Percentiles rank a stretch among this genome's conserved stretches.
Conservation (phyloP, 2,329 filamentous ascomycete species). For the Talaromyces sp. region DNA sequence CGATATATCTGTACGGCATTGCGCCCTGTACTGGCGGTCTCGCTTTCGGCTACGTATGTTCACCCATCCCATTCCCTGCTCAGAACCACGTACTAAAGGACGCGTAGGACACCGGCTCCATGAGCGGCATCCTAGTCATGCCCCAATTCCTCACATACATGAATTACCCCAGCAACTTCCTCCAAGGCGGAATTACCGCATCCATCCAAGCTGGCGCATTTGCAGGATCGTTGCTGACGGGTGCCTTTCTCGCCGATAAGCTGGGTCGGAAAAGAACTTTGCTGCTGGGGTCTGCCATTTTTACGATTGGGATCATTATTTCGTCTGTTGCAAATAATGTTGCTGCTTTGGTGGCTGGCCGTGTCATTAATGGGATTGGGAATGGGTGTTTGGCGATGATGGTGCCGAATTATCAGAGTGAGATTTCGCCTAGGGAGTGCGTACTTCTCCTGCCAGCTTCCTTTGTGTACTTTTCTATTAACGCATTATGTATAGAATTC, state of each 20-base stretch:
- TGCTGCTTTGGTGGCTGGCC: slow-evolving; percentile 28
- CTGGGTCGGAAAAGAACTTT: slow-evolving; percentile 46
- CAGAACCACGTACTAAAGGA: not conserved
- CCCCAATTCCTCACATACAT: slow-evolving; percentile 26
- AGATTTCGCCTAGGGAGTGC: slow-evolving; percentile 22
- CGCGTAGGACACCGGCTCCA: slow-evolving; percentile 22
- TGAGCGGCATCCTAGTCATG: slow-evolving; percentile 25
- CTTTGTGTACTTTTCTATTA: no score
- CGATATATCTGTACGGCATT: slow-evolving; percentile 27
- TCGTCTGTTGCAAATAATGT: slow-evolving; percentile 27
- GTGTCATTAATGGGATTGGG: slow-evolving; percentile 31
- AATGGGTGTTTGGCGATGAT: slow-evolving; percentile 27
- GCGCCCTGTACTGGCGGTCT: slow-evolving; percentile 26
- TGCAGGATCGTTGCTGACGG: slow-evolving; percentile 44
- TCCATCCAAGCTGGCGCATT: slow-evolving; percentile 52
- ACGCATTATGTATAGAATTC: slow-evolving; percentile 8
- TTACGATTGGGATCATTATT: slow-evolving; percentile 43
- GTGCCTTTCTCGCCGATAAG: slow-evolving; percentile 44
- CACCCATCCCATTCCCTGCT: not conserved
- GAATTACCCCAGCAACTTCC: slow-evolving; percentile 25
- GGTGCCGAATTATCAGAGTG: slow-evolving; percentile 22
- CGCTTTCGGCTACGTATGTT: slow-evolving; percentile 27
- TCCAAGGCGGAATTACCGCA: slow-evolving; percentile 40
- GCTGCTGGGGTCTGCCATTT: slow-evolving; percentile 44
- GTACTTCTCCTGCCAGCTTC: not conserved